Conservation (phyloP, 208 protist species). For the Trypanosoma rangeli region DNA sequence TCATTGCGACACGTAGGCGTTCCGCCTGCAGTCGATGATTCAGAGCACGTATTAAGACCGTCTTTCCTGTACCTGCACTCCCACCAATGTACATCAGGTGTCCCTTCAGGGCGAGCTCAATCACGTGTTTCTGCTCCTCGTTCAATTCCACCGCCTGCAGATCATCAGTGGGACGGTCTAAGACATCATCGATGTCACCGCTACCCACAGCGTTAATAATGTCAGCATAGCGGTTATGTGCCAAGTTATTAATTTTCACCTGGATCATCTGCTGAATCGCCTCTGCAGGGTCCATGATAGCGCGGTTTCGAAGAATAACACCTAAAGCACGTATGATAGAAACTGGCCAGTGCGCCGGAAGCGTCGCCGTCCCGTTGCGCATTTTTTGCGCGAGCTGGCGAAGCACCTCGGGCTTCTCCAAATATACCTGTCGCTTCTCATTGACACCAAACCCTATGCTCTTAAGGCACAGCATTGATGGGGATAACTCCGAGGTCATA, state of each 20-base stretch:
- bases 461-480: slow-evolving; percentile 49
- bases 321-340: slow-evolving; percentile 58
- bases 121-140: slow-evolving; percentile 84
- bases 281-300: slow-evolving; percentile 68
- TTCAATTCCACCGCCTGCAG: slow-evolving; percentile 59
- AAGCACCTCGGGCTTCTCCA: slow-evolving; percentile 58
- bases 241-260: slow-evolving; percentile 76
- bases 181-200: slow-evolving; percentile 21
- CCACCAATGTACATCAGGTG: slow-evolving; percentile 89
- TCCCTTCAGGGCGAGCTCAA: slow-evolving; percentile 76
- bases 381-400: slow-evolving; percentile 67
- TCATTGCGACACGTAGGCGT: slow-evolving; percentile 85
- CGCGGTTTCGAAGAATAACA: slow-evolving; percentile 54
- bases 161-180: slow-evolving; percentile 4
- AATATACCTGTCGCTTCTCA: slow-evolving; percentile 57
- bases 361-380: slow-evolving; percentile 44
- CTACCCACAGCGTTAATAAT: slow-evolving; percentile 48
- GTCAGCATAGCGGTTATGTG: slow-evolving; percentile 72
- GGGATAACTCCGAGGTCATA: slow-evolving; percentile 77
- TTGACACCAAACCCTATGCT: slow-evolving; percentile 84
- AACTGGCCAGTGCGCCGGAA: slow-evolving; percentile 76
- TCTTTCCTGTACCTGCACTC: slow-evolving; percentile 90
- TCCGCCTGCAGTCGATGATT: slow-evolving; percentile 69
- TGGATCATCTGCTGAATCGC: slow-evolving; percentile 81
- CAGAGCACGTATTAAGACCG: slow-evolving; percentile 75